These are phyloP conservation scores for Penicillium italicum DNA, from an alignment of 2,329 filamentous ascomycete genomes.

Conservation along the genomic window DNA sequence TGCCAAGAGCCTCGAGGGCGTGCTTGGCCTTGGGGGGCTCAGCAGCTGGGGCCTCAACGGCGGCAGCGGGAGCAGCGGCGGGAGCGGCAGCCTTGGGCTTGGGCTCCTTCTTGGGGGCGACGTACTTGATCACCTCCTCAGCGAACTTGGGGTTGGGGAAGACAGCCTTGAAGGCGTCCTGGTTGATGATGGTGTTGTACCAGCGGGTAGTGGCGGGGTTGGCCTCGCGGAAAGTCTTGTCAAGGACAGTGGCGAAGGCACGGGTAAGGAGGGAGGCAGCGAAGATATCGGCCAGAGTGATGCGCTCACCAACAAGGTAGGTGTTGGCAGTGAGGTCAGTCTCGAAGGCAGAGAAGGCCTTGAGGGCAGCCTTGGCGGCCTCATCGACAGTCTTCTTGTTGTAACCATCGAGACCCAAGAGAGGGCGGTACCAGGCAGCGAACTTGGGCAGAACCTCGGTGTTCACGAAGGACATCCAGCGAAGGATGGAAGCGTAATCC, in stretches of 20 bases:
- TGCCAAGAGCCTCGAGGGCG: constrained; percentile 79
- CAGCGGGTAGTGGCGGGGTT: constrained; percentile 87
- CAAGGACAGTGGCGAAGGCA: constrained; percentile 91
- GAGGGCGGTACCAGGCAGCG: constrained; percentile 78
- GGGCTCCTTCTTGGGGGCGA: constrained; percentile 67
- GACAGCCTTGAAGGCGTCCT: constrained; percentile 83
- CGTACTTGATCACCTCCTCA: constrained; percentile 73
- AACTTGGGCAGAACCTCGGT: constrained; percentile 71
- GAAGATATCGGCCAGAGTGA: constrained; percentile 95
- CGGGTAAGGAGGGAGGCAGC: constrained; percentile 71
- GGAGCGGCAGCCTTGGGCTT: constrained; percentile 59
- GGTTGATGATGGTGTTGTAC: constrained; percentile 91
- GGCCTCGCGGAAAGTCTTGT: constrained; percentile 78
- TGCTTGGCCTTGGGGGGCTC: constrained; percentile 86
- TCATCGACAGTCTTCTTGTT: constrained; percentile 98
- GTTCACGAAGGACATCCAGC: constrained; percentile 98
- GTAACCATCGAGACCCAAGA: constrained; percentile 77
- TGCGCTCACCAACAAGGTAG: constrained; percentile 94
- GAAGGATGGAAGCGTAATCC: constrained; percentile 97
- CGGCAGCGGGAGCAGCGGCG: constrained; percentile 49
- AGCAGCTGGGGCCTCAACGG: constrained; percentile 54
- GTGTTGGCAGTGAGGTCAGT: constrained; percentile 88
- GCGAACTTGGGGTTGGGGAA: constrained; percentile 72
- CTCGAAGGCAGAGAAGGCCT: constrained; percentile 71
- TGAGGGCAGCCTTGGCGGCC: constrained; percentile 62